Conservation (phyloP, 2,329 filamentous ascomycete species). For the Neonectria hederae region DNA sequence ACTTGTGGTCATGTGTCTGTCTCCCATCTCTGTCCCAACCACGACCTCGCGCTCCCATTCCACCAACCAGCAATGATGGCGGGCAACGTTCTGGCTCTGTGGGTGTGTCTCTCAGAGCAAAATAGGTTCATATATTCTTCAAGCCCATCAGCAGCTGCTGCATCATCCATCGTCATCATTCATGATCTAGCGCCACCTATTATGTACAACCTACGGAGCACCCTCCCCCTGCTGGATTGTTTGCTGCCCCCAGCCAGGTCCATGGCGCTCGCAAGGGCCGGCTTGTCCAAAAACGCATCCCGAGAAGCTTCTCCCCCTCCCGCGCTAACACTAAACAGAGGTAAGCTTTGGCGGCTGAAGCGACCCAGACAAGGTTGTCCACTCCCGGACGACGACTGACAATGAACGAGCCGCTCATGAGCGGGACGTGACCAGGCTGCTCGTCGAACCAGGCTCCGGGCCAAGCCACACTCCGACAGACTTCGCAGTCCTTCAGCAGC, state of each 20-base stretch:
- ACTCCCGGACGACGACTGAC: slow-evolving; percentile 8
- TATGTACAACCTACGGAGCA: not conserved
- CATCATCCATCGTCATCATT: slow-evolving; percentile 19
- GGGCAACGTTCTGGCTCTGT: not conserved
- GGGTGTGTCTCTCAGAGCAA: not conserved
- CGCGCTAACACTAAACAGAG: slow-evolving; percentile 25
- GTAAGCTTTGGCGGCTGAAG: slow-evolving; percentile 28
- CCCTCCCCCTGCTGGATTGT: not conserved
- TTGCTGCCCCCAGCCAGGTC: slow-evolving; percentile 1
- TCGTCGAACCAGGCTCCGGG: slow-evolving; percentile 14
- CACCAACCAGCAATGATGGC: not conserved
- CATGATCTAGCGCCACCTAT: slow-evolving; percentile 7
- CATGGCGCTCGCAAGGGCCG: slow-evolving; percentile 4
- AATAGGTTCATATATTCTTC: slow-evolving; percentile 2
- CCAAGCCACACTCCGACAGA: slow-evolving; percentile 21
- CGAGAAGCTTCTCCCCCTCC: slow-evolving; percentile 4
- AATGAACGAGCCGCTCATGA: not conserved
- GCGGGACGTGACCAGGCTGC: slow-evolving; percentile 21
- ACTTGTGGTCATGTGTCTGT: not conserved
- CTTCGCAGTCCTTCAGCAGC: not conserved
- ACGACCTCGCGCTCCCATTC: not conserved
- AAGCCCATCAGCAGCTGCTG: slow-evolving; percentile 1
- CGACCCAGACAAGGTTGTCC: slow-evolving; percentile 18
- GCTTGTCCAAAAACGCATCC: slow-evolving; percentile 15
- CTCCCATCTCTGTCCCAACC: not conserved